Evolutionary conservation across 495 filamentous ascomycete species (phyloP).

Genomic region (Penicillium daleae): DNA sequence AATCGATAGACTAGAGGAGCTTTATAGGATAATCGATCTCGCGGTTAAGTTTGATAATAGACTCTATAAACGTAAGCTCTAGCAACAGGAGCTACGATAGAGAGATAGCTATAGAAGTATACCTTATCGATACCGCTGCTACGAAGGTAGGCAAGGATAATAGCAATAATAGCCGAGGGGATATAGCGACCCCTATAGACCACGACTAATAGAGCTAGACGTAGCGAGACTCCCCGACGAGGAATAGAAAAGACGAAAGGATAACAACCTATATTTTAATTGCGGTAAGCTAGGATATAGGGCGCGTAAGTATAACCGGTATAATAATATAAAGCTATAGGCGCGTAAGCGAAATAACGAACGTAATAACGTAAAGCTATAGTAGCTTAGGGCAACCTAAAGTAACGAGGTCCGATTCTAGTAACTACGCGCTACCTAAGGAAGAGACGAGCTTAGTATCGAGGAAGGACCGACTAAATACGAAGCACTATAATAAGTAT

Average conservation of each 20-base stretch:
- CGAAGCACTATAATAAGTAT: too few relatives aligned
- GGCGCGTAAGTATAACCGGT: not conserved
- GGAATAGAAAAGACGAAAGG: slow-evolving; percentile 3
- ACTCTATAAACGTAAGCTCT: not conserved
- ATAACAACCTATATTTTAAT: slow-evolving; percentile 2
- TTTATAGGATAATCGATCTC: not conserved
- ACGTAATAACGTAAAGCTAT: not conserved
- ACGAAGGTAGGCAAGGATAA: slow-evolving; percentile 2
- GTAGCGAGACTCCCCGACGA: not conserved
- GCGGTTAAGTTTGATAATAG: not conserved
- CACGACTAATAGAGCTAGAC: slow-evolving; percentile 5
- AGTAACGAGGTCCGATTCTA: not conserved
- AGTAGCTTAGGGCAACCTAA: not conserved
- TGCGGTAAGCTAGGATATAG: not conserved
- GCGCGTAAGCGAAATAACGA: slow-evolving; percentile 1
- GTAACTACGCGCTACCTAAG: not conserved
- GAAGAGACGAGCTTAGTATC: too few relatives aligned
- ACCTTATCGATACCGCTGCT: not conserved
- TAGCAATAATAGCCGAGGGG: not conserved
- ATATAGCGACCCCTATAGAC: slow-evolving; percentile 8
- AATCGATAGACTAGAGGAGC: not conserved
- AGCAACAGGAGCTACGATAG: not conserved
- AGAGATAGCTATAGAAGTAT: not conserved
- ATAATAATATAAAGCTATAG: too few relatives aligned
- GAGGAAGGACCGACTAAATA: too few relatives aligned